Evolutionary conservation across 768 basidiomycete species (phyloP).

Genomic region (Exsudoporus frostii): DNA sequence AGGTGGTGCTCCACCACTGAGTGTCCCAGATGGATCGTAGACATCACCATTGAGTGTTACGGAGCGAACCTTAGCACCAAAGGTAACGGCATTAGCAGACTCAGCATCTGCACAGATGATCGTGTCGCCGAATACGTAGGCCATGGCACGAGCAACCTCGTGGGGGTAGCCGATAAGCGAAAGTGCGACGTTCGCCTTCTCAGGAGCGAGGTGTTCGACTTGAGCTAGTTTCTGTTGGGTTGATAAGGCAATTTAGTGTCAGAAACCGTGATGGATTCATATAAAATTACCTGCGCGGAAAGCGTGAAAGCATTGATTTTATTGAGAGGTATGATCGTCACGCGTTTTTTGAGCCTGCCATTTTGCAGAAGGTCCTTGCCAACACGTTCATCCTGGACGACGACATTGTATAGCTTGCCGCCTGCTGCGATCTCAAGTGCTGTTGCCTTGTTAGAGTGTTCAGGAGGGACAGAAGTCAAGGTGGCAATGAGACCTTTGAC

Average conservation of each 20-base stretch:
- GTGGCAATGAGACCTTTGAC: constrained; percentile 92
- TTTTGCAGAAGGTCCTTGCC: constrained; percentile 82
- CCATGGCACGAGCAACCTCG: constrained; percentile 85
- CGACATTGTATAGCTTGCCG: constrained; percentile 86
- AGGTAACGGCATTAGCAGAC: constrained; percentile 85
- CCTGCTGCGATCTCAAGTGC: constrained; percentile 94
- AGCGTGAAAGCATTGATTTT: constrained; percentile 73
- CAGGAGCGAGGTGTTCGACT: constrained; percentile 68
- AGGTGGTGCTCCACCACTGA: constrained; percentile 88
- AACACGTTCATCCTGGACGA: constrained; percentile 87
- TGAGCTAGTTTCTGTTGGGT: constrained; percentile 67
- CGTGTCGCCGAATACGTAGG: constrained; percentile 90
- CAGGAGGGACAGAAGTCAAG: constrained; percentile 71
- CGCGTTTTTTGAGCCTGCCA: constrained; percentile 76
- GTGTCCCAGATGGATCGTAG: constrained; percentile 93
- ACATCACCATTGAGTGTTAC: constrained; percentile 95
- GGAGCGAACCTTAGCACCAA: constrained; percentile 66
- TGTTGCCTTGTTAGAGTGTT: constrained; percentile 75
- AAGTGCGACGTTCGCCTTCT: constrained; percentile 83
- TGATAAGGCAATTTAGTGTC: neutral
- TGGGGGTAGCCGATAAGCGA: constrained; percentile 80
- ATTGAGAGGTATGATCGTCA: constrained; percentile 91
- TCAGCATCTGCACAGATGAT: constrained; percentile 88
- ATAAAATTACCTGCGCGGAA: constrained; percentile 41
- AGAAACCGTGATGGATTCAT: neutral